Conservation (phyloP, 208 protist species). For the Trypanosoma melophagium region DNA sequence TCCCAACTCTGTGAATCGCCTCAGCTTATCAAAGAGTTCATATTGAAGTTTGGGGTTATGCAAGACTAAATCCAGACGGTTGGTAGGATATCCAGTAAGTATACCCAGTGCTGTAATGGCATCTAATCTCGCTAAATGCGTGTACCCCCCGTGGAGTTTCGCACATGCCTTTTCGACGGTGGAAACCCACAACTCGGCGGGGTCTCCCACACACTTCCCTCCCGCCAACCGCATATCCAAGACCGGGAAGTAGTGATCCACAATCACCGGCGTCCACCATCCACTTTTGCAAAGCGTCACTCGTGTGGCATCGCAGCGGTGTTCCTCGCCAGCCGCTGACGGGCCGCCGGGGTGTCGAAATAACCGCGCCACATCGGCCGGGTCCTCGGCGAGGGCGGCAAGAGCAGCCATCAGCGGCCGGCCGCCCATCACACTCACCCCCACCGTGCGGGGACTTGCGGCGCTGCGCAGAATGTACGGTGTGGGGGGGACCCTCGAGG, state of each 20-base stretch:
- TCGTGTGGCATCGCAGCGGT: constrained; percentile 39
- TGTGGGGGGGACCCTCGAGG: too few species aligned
- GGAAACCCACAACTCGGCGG: constrained; percentile 70
- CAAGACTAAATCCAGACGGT: constrained; percentile 39
- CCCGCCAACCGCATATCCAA: constrained; percentile 20
- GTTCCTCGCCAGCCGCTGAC: constrained; percentile 26
- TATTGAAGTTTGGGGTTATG: constrained; percentile 25
- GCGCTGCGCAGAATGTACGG: not conserved
- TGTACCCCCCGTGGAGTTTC: constrained; percentile 78
- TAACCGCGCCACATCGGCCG: not conserved
- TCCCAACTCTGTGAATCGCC: constrained; percentile 10
- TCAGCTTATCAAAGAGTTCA: constrained; percentile 18
- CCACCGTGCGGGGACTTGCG: not conserved
- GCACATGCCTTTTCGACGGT: constrained; percentile 88
- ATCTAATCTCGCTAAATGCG: constrained; percentile 54
- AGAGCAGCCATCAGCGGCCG: constrained; percentile 6
- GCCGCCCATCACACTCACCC: constrained; percentile 1
- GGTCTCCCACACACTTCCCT: constrained; percentile 50
- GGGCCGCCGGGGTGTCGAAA: constrained; percentile 13
- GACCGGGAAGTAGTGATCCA: constrained; percentile 82
- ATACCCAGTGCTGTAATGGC: constrained; percentile 64
- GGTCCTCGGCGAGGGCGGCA: constrained; percentile 7
- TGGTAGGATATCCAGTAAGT: constrained; percentile 64
- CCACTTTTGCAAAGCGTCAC: constrained; percentile 79
- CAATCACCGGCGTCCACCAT: constrained; percentile 79